Conservation (phyloP, 768 basidiomycete species). For the Naganishia randhawae region DNA sequence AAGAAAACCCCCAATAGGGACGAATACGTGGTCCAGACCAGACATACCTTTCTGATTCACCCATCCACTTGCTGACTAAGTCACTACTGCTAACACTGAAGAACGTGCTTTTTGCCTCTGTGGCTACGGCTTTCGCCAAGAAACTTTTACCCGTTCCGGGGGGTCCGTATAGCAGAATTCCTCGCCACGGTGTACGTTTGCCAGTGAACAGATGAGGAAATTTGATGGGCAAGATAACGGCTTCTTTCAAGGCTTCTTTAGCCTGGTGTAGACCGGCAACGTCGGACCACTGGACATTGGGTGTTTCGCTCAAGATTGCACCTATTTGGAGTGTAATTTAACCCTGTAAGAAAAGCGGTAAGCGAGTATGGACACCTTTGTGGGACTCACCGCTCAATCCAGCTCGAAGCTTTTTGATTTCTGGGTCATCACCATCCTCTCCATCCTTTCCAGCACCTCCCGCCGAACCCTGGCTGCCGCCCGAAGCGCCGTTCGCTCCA, state of each 20-base stretch:
- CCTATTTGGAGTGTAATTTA: constrained; percentile 44
- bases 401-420: constrained; percentile 92
- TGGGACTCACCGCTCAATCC: constrained; percentile 61
- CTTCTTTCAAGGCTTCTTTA: constrained; percentile 93
- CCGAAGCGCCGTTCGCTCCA: constrained; percentile 54
- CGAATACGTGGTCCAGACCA: no score
- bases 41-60: constrained; percentile 86
- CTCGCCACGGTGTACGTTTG: constrained; percentile 94
- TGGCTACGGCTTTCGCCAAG: constrained; percentile 96
- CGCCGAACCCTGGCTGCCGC: constrained; percentile 50
- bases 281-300: constrained; percentile 97
- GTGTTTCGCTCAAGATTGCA: constrained; percentile 87
- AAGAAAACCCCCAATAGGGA: no score
- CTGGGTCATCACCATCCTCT: constrained; percentile 80
- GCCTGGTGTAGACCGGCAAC: constrained; percentile 93
- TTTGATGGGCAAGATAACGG: constrained; percentile 98
- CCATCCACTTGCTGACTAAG: constrained; percentile 98
- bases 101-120: constrained; percentile 98
- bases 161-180: constrained; percentile 92
- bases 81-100: constrained; percentile 94
- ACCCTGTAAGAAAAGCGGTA: no score
- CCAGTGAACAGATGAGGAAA: constrained; percentile 98
- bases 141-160: constrained; percentile 97
- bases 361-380: no score
- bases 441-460: constrained; percentile 44